Percentiles rank a stretch among this genome's conserved stretches.
Evolutionary conservation across 78 protist genomes (phyloP).

Genomic region (Emiliania huxleyi): DNA sequence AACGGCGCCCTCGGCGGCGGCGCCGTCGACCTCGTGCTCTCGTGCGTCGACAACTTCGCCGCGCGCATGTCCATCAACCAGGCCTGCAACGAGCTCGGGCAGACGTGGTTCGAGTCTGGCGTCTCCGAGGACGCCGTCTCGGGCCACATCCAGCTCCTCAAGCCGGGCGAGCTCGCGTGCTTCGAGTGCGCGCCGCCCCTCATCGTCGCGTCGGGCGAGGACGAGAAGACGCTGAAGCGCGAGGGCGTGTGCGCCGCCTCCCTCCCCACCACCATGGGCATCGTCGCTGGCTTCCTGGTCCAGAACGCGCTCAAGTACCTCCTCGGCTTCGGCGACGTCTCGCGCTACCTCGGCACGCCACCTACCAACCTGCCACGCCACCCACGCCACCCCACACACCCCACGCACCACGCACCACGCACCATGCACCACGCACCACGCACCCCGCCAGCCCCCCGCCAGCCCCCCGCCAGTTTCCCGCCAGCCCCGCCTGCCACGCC

Average conservation of each 20-base stretch:
- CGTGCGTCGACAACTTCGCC: constrained; percentile 92
- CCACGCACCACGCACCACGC: too few relatives aligned
- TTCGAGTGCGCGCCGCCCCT: too few relatives aligned
- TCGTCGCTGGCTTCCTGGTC: background rate
- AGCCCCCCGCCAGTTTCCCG: too few relatives aligned
- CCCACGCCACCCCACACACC: too few relatives aligned
- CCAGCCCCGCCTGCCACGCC: too few relatives aligned
- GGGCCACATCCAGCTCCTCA: constrained; percentile 86
- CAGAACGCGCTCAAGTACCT: constrained; percentile 10
- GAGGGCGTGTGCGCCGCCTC: constrained; percentile 1
- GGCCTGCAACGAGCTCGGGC: constrained; percentile 55
- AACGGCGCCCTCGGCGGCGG: constrained; percentile 56
- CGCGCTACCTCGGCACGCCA: constrained; percentile 82
- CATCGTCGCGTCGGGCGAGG: background rate
- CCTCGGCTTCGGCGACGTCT: constrained; percentile 19
- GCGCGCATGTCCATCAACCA: constrained; percentile 59
- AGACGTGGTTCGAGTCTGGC: constrained; percentile 88
- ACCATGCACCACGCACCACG: too few relatives aligned
- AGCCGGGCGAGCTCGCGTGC: constrained; percentile 53
- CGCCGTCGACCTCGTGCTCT: constrained; percentile 74
- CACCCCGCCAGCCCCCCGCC: too few relatives aligned
- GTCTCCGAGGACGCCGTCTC: constrained; percentile 92
- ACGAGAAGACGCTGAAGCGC: background rate
- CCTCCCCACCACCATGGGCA: background rate
- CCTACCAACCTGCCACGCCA: too few relatives aligned